Evolutionary conservation across 1,284 basidiomycete genomes (phyloP).

Genomic region (Ustilago nuda): DNA sequence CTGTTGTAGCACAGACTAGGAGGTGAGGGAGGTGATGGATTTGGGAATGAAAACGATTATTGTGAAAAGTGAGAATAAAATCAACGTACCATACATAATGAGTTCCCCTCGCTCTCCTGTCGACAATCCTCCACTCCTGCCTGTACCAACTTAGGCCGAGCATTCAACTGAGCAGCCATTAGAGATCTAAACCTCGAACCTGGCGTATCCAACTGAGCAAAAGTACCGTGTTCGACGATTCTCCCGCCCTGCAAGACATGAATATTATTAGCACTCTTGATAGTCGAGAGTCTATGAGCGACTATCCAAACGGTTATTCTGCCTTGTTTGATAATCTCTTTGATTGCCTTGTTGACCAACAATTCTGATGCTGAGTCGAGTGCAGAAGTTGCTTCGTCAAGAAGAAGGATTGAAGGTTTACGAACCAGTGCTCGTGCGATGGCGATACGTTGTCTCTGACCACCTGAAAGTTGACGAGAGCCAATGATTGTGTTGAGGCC

Average conservation of each 20-base stretch:
- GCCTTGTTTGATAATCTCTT: conserved; percentile 70
- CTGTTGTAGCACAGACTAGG: no score
- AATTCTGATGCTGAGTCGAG: conserved; percentile 71
- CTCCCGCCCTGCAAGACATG: conserved; percentile 71
- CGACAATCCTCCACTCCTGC: conserved; percentile 4
- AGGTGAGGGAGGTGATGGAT: no score
- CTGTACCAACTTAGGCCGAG: conserved; percentile 8
- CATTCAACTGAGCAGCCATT: conserved; percentile 65
- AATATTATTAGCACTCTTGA: conserved; percentile 71
- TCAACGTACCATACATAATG: conserved; percentile 17
- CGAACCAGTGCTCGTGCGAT: conserved; percentile 72
- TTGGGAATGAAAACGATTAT: no score
- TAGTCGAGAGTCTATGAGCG: conserved; percentile 72
- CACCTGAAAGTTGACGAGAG: conserved; percentile 69
- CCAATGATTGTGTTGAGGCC: conserved; percentile 79
- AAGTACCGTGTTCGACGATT: conserved; percentile 71
- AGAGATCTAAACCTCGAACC: conserved; percentile 60
- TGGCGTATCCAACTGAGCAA: conserved; percentile 70
- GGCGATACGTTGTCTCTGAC: conserved; percentile 72
- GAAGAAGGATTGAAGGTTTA: conserved; percentile 70
- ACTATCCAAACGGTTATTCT: conserved; percentile 73
- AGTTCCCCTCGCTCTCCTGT: background rate
- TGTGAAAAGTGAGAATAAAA: no score
- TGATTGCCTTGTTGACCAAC: conserved; percentile 71
- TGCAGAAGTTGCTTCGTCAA: conserved; percentile 69